Evolutionary conservation across 495 filamentous ascomycete species (phyloP), one percentile per base, ranked within the genome.

Genomic region (Tuber borchii): DNA sequence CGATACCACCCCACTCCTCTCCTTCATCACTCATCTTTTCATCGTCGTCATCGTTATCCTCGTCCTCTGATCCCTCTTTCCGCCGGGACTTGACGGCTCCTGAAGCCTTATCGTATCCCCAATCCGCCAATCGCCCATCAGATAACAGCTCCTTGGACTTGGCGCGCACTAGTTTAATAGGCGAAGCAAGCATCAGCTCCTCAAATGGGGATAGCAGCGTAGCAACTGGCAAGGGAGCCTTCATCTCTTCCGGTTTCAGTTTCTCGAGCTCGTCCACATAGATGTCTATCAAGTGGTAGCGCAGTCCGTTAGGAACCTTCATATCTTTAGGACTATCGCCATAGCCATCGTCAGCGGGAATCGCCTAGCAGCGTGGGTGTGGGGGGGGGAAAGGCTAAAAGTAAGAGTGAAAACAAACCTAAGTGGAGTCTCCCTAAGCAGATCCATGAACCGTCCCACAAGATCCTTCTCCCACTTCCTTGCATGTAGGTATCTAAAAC

Each of bases 271-370:
- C 93, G 83, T 97, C 93, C 48, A 97, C 87, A 88, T 92, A 99
- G 51, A 97, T 88, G 87, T 99, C 95, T 76, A 95, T 82, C 34
- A 97, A 87, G 84, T 99, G 95, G 82, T 94, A 91, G 71, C 93
- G 86, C 79, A 99, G 80, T 0, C 95, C 95, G 80, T 94, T 91
- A 1, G 94, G 91, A 9, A 94, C 83, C 77, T 86, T 87, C 42
- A 82, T 71, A 75, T 89, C 86, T 61, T 78, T 84, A 5, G 77
- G 65, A 20, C 77, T 80, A 74, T 69, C 22, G 39, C 61, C 43
- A 48, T 14, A 14, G 26, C 26, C 12, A 10, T 19, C 26, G 56
- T 65, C 56, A 65, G 56, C 26, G 26, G 26, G 56, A 42, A 40
- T 10, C 42, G 26, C 56, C 73, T 14, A 81, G 65, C 31, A 17